Percentiles rank a stretch among this genome's conserved stretches.
phyloP scores from a whole-genome alignment of 805 yeast genomes.

The Isabelozyma pseudorhagii region DNA sequence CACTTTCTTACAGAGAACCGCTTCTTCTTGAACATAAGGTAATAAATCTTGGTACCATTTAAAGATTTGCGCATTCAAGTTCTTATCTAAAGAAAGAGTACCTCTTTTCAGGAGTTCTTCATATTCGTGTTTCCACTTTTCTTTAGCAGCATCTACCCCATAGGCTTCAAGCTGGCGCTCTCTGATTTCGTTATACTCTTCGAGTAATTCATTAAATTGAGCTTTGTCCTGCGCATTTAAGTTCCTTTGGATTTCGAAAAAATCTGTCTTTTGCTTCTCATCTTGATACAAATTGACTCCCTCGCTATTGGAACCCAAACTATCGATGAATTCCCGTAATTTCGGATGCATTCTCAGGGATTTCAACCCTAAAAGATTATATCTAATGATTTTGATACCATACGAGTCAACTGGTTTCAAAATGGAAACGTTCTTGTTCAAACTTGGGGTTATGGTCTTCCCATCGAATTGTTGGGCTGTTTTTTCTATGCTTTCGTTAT shows the following conservation, averaged over 20 bases:
- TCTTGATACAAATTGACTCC: constrained; percentile 23
- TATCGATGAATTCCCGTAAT: constrained; percentile 22
- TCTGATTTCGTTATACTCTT: constrained; percentile 68
- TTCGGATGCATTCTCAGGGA: constrained; percentile 17
- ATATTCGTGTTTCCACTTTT: constrained; percentile 83
- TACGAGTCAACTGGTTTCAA: constrained; percentile 69
- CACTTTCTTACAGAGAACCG: constrained; percentile 49
- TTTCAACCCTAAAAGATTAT: constrained; percentile 53
- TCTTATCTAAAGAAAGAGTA: constrained; percentile 50
- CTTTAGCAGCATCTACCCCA: constrained; percentile 81
- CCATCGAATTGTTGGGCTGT: constrained; percentile 27
- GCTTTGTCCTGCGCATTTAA: constrained; percentile 43
- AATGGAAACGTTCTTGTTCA: constrained; percentile 54
- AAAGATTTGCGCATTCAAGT: constrained; percentile 73
- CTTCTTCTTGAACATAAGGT: constrained; percentile 69
- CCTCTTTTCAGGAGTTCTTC: constrained; percentile 65
- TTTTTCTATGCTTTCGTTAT: constrained; percentile 18
- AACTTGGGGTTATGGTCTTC: constrained; percentile 18
- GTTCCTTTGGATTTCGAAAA: constrained; percentile 60
- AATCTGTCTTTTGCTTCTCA: constrained; percentile 49
- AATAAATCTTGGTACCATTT: constrained; percentile 77
- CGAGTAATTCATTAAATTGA: constrained; percentile 63
- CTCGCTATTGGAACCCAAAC: constrained; percentile 23
- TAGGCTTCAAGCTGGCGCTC: constrained; percentile 73
- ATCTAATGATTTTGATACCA: constrained; percentile 76